A percentile compares a stretch with the other conserved stretches of the same genome.
Evolutionary conservation across 208 protist genomes (phyloP).

Genomic region (Porcisia hertigi): DNA sequence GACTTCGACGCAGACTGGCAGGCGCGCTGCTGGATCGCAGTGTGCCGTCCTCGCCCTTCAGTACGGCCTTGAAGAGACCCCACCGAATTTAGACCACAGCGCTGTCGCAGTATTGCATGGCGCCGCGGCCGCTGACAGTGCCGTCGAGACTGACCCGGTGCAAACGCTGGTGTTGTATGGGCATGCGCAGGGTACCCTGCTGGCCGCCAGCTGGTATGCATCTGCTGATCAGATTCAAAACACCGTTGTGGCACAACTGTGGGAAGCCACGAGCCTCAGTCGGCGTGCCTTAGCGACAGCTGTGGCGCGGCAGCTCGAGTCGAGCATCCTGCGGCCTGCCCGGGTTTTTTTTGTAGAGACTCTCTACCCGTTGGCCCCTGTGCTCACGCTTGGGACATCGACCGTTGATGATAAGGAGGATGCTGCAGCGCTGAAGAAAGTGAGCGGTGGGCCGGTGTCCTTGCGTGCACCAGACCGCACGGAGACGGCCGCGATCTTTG

Average conservation of each 20-base stretch:
- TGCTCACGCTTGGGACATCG: not conserved
- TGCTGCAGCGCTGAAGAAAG: constrained; percentile 9
- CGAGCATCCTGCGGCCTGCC: constrained; percentile 19
- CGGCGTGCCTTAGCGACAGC: constrained; percentile 17
- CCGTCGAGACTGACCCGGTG: constrained; percentile 47
- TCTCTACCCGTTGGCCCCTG: constrained; percentile 12
- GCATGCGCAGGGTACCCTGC: constrained; percentile 63
- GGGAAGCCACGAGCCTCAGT: constrained; percentile 25
- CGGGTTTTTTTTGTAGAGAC: constrained; percentile 25
- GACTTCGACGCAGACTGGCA: constrained; percentile 17
- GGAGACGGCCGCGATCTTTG: constrained; percentile 39
- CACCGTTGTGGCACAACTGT: constrained; percentile 42
- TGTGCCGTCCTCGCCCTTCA: constrained; percentile 46
- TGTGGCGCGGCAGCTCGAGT: constrained; percentile 21
- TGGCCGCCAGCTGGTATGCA: constrained; percentile 41
- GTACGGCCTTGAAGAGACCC: not conserved
- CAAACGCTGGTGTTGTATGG: constrained; percentile 60
- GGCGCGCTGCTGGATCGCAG: constrained; percentile 31
- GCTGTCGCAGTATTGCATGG: constrained; percentile 14
- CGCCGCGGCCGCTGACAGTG: constrained; percentile 11
- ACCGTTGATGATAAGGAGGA: constrained; percentile 5
- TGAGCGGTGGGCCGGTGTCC: not conserved
- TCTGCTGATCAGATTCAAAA: constrained; percentile 36
- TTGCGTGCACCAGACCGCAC: constrained; percentile 11
- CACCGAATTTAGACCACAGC: constrained; percentile 10